Percentiles rank a stretch among this genome's conserved stretches.
These are phyloP conservation scores for Gossypium raimondii DNA, from an alignment of 345 rosid species.

Conservation along the genomic window DNA sequence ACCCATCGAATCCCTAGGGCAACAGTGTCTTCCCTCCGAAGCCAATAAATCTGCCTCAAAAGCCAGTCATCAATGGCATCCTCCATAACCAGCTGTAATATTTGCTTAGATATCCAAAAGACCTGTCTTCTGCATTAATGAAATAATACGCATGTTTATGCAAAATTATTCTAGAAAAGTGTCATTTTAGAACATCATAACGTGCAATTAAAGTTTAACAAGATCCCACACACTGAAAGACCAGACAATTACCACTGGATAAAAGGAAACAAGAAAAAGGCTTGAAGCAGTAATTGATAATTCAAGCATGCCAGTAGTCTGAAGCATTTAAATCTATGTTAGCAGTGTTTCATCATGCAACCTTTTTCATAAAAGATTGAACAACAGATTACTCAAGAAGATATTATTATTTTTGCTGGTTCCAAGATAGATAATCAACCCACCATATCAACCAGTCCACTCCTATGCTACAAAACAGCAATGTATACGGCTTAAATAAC, in stretches of 20 bases:
- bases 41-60: conserved; percentile 78
- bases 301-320: neutral
- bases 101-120: conserved; percentile 98
- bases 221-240: neutral
- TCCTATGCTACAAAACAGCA: neutral
- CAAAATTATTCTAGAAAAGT: neutral
- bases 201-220: neutral
- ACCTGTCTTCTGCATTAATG: conserved; percentile 74
- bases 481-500: neutral
- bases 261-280: neutral
- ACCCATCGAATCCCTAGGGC: conserved; percentile 79
- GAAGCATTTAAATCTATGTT: neutral
- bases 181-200: conserved; percentile 1
- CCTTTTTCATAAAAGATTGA: neutral
- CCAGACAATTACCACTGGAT: neutral
- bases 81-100: conserved; percentile 91
- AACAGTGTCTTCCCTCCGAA: conserved; percentile 72
- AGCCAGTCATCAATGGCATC: conserved; percentile 99
- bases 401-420: neutral
- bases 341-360: neutral
- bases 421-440: neutral
- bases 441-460: neutral
- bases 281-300: neutral
- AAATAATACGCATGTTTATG: conserved; percentile 20
- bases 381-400: conserved; percentile 5